These are phyloP conservation scores for Nemania sp. DNA, from an alignment of 2,329 filamentous ascomycete genomes.

Conservation along the genomic window DNA sequence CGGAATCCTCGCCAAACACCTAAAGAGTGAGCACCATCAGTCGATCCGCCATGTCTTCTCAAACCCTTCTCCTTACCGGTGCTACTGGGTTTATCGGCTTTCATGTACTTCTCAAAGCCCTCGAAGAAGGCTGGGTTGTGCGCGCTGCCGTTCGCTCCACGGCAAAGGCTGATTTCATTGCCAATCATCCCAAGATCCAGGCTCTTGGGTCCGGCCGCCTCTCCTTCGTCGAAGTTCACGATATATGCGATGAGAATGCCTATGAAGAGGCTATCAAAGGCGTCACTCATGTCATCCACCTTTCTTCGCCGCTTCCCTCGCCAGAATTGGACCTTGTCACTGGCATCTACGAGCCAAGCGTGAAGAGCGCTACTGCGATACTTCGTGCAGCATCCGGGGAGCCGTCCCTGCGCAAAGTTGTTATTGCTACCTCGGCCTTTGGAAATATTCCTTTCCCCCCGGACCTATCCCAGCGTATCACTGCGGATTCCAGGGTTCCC, in stretches of 20 bases:
- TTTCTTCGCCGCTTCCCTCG: conserved; percentile 36
- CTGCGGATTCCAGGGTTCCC: conserved; percentile 15
- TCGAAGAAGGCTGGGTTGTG: conserved; percentile 35
- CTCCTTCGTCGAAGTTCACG: conserved; percentile 40
- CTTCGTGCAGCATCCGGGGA: conserved; percentile 43
- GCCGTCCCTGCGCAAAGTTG: conserved; percentile 43
- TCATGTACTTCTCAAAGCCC: conserved; percentile 31
- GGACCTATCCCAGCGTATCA: conserved; percentile 5
- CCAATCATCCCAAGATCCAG: conserved; percentile 21
- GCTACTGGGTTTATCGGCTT: conserved; percentile 40
- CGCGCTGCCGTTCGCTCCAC: conserved; percentile 37
- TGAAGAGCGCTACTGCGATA: conserved; percentile 43
- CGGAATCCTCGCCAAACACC: too few relatives aligned
- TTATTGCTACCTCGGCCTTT: conserved; percentile 46
- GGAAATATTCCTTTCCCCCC: conserved; percentile 21
- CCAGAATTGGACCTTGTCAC: conserved; percentile 29
- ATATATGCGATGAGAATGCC: conserved; percentile 42
- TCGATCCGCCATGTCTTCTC: conserved; percentile 6
- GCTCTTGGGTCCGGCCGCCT: conserved; percentile 24
- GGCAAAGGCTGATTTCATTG: conserved; percentile 4
- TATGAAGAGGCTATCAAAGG: conserved; percentile 47
- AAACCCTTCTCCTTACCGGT: conserved; percentile 37
- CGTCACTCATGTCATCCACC: conserved; percentile 44
- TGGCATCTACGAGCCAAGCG: conserved; percentile 34
- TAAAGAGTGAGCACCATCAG: too few relatives aligned